These are phyloP conservation scores for Metschnikowia colocasiae DNA, from an alignment of 805 yeast genomes.

Conservation along the genomic window DNA sequence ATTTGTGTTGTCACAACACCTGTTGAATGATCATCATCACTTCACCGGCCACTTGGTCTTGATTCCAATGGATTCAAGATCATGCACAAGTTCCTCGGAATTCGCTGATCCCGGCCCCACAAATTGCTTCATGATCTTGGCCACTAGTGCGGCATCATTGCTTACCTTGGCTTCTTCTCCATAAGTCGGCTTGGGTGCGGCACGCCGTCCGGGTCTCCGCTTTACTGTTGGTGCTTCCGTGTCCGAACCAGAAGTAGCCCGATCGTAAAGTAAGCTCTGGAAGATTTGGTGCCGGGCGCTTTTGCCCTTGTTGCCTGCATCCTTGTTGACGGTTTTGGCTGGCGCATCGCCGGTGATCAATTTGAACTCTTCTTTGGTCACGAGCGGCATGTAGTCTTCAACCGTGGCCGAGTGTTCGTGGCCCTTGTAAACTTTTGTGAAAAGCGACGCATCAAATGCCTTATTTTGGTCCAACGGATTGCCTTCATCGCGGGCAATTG, in stretches of 20 bases:
- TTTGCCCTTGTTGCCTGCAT: conserved; percentile 16
- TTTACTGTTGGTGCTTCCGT: conserved; percentile 18
- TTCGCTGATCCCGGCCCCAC: conserved; percentile 36
- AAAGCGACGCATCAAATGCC: conserved; percentile 11
- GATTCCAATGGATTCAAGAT: conserved; percentile 36
- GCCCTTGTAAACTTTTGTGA: conserved; percentile 11
- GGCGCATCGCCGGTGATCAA: conserved; percentile 40
- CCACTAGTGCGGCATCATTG: conserved; percentile 37
- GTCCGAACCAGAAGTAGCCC: conserved; percentile 39
- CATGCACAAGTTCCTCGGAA: conserved; percentile 32
- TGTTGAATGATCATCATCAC: neutral
- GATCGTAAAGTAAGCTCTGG: conserved; percentile 38
- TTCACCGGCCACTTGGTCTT: conserved; percentile 33
- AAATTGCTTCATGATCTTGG: conserved; percentile 42
- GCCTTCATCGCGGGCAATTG: conserved; percentile 14
- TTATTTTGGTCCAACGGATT: conserved; percentile 5
- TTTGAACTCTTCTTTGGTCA: conserved; percentile 35
- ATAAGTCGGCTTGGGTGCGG: conserved; percentile 20
- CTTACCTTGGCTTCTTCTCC: conserved; percentile 21
- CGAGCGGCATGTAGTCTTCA: conserved; percentile 42
- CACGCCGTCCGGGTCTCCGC: conserved; percentile 40
- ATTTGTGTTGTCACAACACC: no score
- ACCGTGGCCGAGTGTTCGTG: conserved; percentile 21
- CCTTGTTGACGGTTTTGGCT: conserved; percentile 22
- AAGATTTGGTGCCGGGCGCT: conserved; percentile 38